These are phyloP conservation scores for Torulaspora microellipsoides DNA, from an alignment of 805 yeast genomes.

Conservation along the genomic window DNA sequence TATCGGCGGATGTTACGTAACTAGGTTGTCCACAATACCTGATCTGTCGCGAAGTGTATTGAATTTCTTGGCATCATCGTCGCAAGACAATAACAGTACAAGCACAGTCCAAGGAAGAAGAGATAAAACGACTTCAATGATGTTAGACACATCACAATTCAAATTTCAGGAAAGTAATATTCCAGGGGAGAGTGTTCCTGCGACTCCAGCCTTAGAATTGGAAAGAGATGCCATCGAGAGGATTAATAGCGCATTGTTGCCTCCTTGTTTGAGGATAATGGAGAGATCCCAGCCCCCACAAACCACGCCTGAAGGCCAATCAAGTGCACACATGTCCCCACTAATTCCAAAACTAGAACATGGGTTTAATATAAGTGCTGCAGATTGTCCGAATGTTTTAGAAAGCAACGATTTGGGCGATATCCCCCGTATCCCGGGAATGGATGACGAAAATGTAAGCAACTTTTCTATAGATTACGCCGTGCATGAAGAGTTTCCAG, in stretches of 20 bases:
- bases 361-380: not conserved
- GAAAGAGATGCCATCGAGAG: slow-evolving; percentile 31
- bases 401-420: slow-evolving; percentile 20
- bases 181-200: not conserved
- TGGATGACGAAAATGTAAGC: slow-evolving; percentile 4
- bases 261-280: slow-evolving; percentile 22
- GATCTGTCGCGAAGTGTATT: slow-evolving; percentile 27
- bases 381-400: slow-evolving; percentile 3
- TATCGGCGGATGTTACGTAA: slow-evolving; percentile 18
- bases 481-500: slow-evolving; percentile 14
- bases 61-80: slow-evolving; percentile 13
- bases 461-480: slow-evolving; percentile 5
- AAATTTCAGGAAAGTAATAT: slow-evolving; percentile 7
- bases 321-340: slow-evolving; percentile 2
- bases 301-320: not conserved
- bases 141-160: slow-evolving; percentile 6
- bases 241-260: slow-evolving; percentile 31
- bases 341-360: not conserved
- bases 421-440: slow-evolving; percentile 19
- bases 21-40: slow-evolving; percentile 31
- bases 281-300: slow-evolving; percentile 8
- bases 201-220: slow-evolving; percentile 18
- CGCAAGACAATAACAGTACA: slow-evolving; percentile 2
- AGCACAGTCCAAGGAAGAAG: not conserved
- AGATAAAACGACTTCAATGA: slow-evolving; percentile 1